phyloP scores from a whole-genome alignment of 495 filamentous ascomycete species.

The Aspergillus indologenus region DNA sequence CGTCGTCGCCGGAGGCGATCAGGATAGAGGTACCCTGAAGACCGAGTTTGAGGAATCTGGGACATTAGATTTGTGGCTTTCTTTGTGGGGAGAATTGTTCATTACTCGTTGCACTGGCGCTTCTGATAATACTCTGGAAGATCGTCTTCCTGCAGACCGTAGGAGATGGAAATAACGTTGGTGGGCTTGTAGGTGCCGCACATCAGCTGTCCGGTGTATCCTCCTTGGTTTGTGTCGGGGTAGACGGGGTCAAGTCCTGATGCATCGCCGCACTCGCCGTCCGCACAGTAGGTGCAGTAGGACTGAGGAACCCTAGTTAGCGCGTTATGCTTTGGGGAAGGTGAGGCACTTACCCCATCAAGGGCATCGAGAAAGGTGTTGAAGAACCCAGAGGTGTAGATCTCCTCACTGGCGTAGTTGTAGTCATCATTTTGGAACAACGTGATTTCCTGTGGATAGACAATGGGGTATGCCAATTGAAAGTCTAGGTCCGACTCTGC shows the following conservation, averaged over 20 bases:
- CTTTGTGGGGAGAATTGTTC: background rate
- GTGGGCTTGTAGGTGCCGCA: constrained; percentile 60
- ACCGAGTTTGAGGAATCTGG: constrained; percentile 54
- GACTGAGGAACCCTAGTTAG: constrained; percentile 20
- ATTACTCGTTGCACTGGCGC: constrained; percentile 56
- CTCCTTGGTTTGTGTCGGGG: constrained; percentile 49
- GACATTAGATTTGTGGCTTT: background rate
- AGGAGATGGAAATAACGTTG: constrained; percentile 60
- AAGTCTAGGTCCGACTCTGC: constrained; percentile 52
- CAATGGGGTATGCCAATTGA: constrained; percentile 47
- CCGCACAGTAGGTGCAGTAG: constrained; percentile 40
- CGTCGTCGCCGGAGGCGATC: constrained; percentile 59
- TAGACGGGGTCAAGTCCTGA: constrained; percentile 56
- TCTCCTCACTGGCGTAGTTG: constrained; percentile 32
- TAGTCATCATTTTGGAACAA: constrained; percentile 59
- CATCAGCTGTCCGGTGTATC: constrained; percentile 55
- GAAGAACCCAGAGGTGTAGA: constrained; percentile 35
- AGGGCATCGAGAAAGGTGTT: constrained; percentile 58
- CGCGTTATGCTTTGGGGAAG: background rate
- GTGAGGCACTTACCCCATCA: constrained; percentile 39
- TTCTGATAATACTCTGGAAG: constrained; percentile 50
- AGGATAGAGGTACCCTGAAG: constrained; percentile 60
- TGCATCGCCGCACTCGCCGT: constrained; percentile 28
- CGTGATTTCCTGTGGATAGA: constrained; percentile 58
- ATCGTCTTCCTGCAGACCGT: constrained; percentile 50